Conservation (phyloP, 768 basidiomycete genomes). For the Amanita phalloides region DNA sequence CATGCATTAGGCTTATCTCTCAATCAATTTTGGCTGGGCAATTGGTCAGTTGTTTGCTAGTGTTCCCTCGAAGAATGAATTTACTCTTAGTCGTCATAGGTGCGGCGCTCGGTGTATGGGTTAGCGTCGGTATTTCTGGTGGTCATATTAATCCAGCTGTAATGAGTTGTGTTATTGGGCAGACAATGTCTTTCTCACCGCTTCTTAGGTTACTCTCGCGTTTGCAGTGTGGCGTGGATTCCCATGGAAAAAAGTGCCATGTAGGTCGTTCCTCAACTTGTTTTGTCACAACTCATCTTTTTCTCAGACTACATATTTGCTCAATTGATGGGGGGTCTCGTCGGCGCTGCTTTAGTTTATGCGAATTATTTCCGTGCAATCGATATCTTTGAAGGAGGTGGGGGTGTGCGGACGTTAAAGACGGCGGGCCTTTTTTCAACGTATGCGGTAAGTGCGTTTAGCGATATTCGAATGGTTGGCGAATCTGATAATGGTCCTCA, state of each 20-base stretch:
- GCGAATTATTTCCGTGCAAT: slow-evolving; percentile 64
- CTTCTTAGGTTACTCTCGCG: slow-evolving; percentile 44
- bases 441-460: slow-evolving; percentile 37
- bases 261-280: slow-evolving; percentile 8
- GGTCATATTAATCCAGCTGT: slow-evolving; percentile 34
- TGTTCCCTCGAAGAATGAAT: not conserved
- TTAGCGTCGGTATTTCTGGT: slow-evolving; percentile 36
- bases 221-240: slow-evolving; percentile 56
- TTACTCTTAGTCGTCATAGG: slow-evolving; percentile 15
- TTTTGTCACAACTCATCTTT: not conserved
- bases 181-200: slow-evolving; percentile 1
- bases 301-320: slow-evolving; percentile 39
- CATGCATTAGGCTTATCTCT: slow-evolving; percentile 24
- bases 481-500: slow-evolving; percentile 4
- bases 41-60: slow-evolving; percentile 17
- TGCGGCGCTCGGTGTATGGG: slow-evolving; percentile 37
- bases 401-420: slow-evolving; percentile 36
- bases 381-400: slow-evolving; percentile 48
- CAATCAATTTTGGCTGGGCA: slow-evolving; percentile 34
- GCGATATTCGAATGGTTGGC: not conserved
- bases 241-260: slow-evolving; percentile 63
- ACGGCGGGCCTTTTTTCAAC: slow-evolving; percentile 52
- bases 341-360: slow-evolving; percentile 50
- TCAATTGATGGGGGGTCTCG: slow-evolving; percentile 51
- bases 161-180: slow-evolving; percentile 11